These are phyloP conservation scores for Nicotiana otophora DNA, from an alignment of 257 asterid species.

Conservation along the genomic window DNA sequence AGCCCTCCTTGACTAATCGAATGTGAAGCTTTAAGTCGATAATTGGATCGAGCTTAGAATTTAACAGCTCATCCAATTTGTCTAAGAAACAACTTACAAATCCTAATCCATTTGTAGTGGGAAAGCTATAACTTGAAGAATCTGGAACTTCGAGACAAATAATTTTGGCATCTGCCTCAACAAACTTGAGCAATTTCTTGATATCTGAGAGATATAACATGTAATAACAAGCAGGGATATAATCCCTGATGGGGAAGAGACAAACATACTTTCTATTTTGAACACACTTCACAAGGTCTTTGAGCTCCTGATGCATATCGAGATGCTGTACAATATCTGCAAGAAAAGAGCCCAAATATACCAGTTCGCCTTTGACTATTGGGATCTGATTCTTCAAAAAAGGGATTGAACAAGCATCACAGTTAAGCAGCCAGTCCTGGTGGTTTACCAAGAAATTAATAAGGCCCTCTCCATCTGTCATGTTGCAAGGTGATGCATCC, in stretches of 20 bases:
- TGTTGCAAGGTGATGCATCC: background rate
- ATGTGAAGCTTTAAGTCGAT: background rate
- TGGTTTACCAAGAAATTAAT: background rate
- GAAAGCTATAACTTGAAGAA: background rate
- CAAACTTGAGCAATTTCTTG: background rate
- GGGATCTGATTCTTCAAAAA: background rate
- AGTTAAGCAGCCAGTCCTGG: background rate
- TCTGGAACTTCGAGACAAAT: background rate
- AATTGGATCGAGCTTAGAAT: background rate
- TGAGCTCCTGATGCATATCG: background rate
- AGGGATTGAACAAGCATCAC: background rate
- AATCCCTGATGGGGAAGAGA: background rate
- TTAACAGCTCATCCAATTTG: background rate
- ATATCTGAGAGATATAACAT: background rate
- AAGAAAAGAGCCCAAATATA: background rate
- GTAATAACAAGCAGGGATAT: background rate
- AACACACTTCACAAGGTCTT: background rate
- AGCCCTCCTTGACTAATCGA: background rate
- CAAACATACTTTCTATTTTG: background rate
- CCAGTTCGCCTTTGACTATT: background rate
- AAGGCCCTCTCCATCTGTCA: background rate
- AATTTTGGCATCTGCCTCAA: background rate
- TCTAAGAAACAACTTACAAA: background rate
- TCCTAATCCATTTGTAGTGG: background rate
- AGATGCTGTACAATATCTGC: background rate